Conservation (phyloP, 768 basidiomycete genomes). For the Xerocomus spinulosus region DNA sequence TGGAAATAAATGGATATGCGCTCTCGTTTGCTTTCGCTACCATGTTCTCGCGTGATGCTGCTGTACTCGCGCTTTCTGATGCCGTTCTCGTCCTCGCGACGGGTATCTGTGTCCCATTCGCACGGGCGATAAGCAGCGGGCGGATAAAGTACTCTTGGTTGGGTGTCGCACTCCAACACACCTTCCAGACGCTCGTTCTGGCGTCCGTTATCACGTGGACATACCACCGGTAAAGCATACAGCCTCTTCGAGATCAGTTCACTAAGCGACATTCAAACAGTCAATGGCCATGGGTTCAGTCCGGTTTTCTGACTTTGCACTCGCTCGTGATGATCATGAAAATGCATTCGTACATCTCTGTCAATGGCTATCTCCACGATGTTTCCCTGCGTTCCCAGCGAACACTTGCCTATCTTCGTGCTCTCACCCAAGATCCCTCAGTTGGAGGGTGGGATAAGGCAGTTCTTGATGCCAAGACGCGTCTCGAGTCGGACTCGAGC, state of each 20-base stretch:
- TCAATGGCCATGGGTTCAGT: constrained; percentile 98
- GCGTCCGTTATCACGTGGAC: constrained; percentile 81
- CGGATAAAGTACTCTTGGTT: constrained; percentile 80
- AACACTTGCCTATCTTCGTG: constrained; percentile 42
- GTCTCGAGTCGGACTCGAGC: constrained; percentile 30
- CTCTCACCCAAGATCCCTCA: constrained; percentile 36
- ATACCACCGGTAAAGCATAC: constrained; percentile 59
- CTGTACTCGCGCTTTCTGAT: constrained; percentile 80
- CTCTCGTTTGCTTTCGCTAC: constrained; percentile 77
- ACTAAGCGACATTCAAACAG: constrained; percentile 34
- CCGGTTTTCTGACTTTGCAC: constrained; percentile 84
- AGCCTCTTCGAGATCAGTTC: background rate
- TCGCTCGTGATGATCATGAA: constrained; percentile 92
- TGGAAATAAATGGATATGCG: constrained; percentile 73
- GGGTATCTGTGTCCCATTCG: constrained; percentile 77
- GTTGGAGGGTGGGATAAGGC: constrained; percentile 70
- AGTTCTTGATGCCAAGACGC: constrained; percentile 42
- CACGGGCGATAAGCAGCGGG: constrained; percentile 66
- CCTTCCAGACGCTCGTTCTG: constrained; percentile 71
- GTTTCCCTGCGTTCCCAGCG: constrained; percentile 44
- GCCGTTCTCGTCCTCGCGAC: constrained; percentile 75
- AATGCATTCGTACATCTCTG: constrained; percentile 89
- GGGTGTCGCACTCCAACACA: constrained; percentile 76
- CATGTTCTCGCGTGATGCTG: constrained; percentile 82
- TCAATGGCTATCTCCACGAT: constrained; percentile 78